phyloP scores from a whole-genome alignment of 2,329 filamentous ascomycete genomes.

The Tolypocladium sp. region DNA sequence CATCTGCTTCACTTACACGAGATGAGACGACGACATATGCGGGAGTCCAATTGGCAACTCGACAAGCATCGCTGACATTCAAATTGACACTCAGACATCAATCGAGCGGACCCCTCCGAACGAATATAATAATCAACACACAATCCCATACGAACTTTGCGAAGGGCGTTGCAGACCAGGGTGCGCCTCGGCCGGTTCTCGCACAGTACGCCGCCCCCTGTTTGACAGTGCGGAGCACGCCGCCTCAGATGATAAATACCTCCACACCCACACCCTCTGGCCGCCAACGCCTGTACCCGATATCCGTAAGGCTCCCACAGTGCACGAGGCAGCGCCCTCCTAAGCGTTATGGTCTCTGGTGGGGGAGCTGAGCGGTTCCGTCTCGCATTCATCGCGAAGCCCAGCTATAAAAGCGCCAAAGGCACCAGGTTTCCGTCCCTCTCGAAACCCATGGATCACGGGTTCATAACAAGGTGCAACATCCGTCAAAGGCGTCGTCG shows the following conservation, averaged over 20 bases:
- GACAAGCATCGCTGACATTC: too few relatives aligned
- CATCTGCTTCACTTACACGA: too few relatives aligned
- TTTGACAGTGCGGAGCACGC: neutral
- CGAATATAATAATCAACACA: neutral
- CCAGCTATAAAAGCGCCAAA: neutral
- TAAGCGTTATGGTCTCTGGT: neutral
- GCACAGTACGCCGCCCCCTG: neutral
- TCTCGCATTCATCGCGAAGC: neutral
- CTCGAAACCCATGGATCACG: neutral
- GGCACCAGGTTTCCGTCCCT: neutral
- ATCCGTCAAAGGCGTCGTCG: neutral
- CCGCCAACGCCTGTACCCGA: neutral
- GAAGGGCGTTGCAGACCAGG: neutral
- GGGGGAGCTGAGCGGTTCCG: neutral
- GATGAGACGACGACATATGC: too few relatives aligned
- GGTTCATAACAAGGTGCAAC: neutral
- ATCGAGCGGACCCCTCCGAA: neutral
- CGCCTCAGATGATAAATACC: neutral
- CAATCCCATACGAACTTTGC: neutral
- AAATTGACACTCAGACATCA: too few relatives aligned
- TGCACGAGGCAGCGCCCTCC: neutral
- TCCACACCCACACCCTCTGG: neutral
- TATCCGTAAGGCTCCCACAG: slow-evolving; percentile 1
- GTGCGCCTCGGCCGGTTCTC: neutral
- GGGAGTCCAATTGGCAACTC: too few relatives aligned